Base-by-base conservation (phyloP, 805 yeast genomes). In the Candida sphagnicola region DNA sequence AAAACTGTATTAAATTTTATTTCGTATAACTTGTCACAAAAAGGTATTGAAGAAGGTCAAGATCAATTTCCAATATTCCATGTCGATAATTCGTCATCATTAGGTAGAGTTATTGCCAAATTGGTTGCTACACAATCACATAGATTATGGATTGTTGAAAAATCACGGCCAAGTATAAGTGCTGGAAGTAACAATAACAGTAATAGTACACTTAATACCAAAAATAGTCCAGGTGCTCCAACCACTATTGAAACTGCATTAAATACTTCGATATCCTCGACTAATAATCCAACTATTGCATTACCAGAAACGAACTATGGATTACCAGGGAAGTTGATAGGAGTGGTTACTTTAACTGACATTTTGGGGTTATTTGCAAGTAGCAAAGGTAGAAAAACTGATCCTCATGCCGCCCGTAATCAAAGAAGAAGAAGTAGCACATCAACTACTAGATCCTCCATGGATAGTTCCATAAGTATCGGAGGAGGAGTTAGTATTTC, bases 41-140 rank as follows among this genome's bases (percentile, higher is more conserved):
- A 96, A 56, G 99, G 99, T 15, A 72, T 91, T 23, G 95, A 84
- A 53, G 90, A 89, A 56, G 96, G 96, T 37, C 89, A 90, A 61
- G 99, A 91, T 66, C 88, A 95, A 30, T 91, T 84, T 72, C 99
- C 99, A 13, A 91, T 93, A 29, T 91, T 91, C 74, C 95, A 91
- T 59, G 96, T 91, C 18, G 82, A 86, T 45, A 77, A 79, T 44
- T 74, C 75, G 29, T 79, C 95, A 8, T 81, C 93, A 0, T 71
- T 93, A 36, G 95, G 88, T 24, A 77, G 96, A 59, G 88, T 95
- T 6, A 75, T 93, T 54, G 98, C 98, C 24, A 91, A 93, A 59
- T 70, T 91, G 49, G 98, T 91, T 11, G 98, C 99, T 4, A 91
- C 99, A 1, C 82, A 83, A 59, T 78, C 96, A 2, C 99, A 91